phyloP scores from a whole-genome alignment of 2,329 filamentous ascomycete species.

The Sclerotiophoma versabilis region DNA sequence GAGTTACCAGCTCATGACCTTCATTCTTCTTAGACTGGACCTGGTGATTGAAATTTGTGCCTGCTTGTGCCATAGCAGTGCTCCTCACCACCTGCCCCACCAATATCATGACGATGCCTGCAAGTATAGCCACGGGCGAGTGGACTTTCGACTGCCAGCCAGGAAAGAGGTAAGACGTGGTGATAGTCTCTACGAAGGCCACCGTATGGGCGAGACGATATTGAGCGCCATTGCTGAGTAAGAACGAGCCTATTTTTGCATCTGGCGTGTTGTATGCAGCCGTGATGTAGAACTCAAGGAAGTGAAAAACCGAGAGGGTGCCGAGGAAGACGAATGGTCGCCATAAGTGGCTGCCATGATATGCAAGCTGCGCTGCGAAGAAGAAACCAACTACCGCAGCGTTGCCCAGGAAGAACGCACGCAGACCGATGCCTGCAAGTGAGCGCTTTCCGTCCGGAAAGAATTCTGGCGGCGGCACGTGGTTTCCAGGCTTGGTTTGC shows the following conservation, averaged over 20 bases:
- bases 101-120: constrained; percentile 69
- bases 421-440: constrained; percentile 56
- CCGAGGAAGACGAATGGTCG: constrained; percentile 68
- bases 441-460: constrained; percentile 54
- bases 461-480: constrained; percentile 41
- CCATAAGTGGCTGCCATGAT: constrained; percentile 58
- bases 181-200: constrained; percentile 75
- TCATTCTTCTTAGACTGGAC: constrained; percentile 74
- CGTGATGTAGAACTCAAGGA: constrained; percentile 93
- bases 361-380: constrained; percentile 36
- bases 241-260: constrained; percentile 77
- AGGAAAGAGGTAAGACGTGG: constrained; percentile 66
- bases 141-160: constrained; percentile 53
- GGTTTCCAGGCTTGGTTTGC: constrained; percentile 21
- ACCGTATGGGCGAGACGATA: constrained; percentile 84
- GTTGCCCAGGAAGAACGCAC: constrained; percentile 55
- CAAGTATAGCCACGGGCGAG: constrained; percentile 45
- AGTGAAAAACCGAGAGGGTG: constrained; percentile 83
- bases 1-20: constrained; percentile 81
- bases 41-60: constrained; percentile 86
- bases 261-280: constrained; percentile 80
- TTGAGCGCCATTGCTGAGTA: constrained; percentile 83
- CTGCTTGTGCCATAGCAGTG: constrained; percentile 88
- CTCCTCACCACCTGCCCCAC: constrained; percentile 78
- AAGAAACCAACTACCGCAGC: constrained; percentile 45